Evolutionary conservation across 129 eudicot genomes (phyloP).

Genomic region (Logfia minima): DNA sequence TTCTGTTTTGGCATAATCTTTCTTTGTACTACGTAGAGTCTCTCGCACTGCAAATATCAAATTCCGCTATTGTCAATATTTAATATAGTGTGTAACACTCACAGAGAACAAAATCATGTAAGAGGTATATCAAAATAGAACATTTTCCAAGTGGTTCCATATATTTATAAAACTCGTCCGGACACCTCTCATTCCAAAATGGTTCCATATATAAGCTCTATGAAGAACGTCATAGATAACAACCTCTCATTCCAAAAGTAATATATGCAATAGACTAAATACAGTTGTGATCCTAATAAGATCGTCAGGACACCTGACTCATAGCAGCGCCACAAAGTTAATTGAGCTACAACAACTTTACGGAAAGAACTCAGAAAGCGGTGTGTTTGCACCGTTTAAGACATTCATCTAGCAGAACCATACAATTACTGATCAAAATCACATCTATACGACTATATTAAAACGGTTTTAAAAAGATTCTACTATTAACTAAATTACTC

Average conservation of each 20-base stretch:
- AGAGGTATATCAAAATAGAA: background rate
- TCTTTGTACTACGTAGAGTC: constrained; percentile 56
- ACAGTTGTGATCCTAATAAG: constrained; percentile 5
- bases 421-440: background rate
- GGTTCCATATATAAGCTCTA: background rate
- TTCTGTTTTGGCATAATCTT: constrained; percentile 93
- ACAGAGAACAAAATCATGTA: background rate
- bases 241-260: background rate
- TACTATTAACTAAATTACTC: background rate
- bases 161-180: too few relatives aligned
- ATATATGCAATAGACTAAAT: background rate
- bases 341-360: constrained; percentile 9
- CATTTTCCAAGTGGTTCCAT: constrained; percentile 8
- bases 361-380: constrained; percentile 9
- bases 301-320: background rate
- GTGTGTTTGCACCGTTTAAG: background rate
- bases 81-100: constrained; percentile 15
- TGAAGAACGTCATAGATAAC: background rate
- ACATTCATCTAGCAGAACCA: background rate
- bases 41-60: constrained; percentile 67
- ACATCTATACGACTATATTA: background rate
- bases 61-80: constrained; percentile 18
- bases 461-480: too few relatives aligned
- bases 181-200: too few relatives aligned
- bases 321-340: background rate